Evolutionary conservation across 441 rosid species (phyloP), one percentile per base, ranked within the genome.

Genomic region (Bocquillonia castaneifolia): DNA sequence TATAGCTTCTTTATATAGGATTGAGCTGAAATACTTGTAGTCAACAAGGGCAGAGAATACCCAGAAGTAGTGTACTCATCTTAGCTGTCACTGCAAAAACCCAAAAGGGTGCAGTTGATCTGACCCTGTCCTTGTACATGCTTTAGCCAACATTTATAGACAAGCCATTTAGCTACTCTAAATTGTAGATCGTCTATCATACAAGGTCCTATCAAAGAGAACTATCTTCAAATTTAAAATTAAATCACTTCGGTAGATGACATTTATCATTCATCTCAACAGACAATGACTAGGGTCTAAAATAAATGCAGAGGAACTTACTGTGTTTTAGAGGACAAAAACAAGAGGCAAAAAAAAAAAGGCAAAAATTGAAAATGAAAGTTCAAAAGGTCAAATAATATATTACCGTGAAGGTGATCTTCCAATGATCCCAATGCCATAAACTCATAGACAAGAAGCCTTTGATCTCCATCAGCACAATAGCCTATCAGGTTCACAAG

Each of bases 401-500:
- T 59, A 10, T 75, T 90, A 94, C 99, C 98, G 26, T 82, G 96
- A 71, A 94, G 99, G 73, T 94, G 99, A 81, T 92, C 97, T 79
- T 94, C 99, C 72, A 94, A 66, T 40, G 98, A 94, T 64, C 99
- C 99, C 72, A 91, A 72, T 6, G 96, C 86, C 99, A 94, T 90
- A 76, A 92, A 94, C 72, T 94, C 99, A 72, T 94, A 94, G 50
- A 94, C 97, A 68, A 94, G 92, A 71, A 94, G 98, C 56, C 99
- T 84, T 68, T 94, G 99, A 70, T 94, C 99, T 57, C 97, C 99
- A 80, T 94, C 99, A 71, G 99, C 99, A 76, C 99, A 94, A 75
- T 94, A 92, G 68, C 99, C 99, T 65, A 94, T 94, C 71, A 94
- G 84, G 79, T 78, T 94, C 77, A 94, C 98, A 18, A 94, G 92